Percentiles rank a stretch among this genome's conserved stretches.
Evolutionary conservation across 2,329 filamentous ascomycete species (phyloP).

Genomic region (Cercospora citrullina): DNA sequence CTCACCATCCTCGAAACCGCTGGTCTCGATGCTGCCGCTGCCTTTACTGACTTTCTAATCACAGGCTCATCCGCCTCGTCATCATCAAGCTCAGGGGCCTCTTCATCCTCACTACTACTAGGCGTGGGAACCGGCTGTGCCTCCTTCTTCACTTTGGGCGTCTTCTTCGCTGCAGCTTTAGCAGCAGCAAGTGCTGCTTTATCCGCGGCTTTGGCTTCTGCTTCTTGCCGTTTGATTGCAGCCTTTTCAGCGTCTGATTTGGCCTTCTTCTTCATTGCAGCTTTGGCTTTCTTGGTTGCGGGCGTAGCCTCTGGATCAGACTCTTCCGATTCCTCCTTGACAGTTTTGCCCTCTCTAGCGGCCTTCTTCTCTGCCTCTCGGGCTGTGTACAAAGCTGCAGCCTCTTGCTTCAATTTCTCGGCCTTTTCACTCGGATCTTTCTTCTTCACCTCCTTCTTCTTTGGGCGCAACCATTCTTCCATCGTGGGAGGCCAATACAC

Average conservation of each 20-base stretch:
- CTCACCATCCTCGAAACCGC: constrained; percentile 18
- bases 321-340: constrained; percentile 33
- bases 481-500: constrained; percentile 91
- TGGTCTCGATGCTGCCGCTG: constrained; percentile 11
- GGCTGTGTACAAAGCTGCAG: constrained; percentile 31
- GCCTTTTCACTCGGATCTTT: constrained; percentile 47
- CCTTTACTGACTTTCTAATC: not conserved
- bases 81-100: constrained; percentile 7
- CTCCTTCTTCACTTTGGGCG: constrained; percentile 22
- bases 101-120: constrained; percentile 22
- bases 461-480: constrained; percentile 85
- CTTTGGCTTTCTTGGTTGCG: constrained; percentile 46
- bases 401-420: constrained; percentile 39
- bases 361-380: constrained; percentile 32
- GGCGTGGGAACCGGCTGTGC: constrained; percentile 21
- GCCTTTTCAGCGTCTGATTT: constrained; percentile 29
- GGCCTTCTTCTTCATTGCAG: constrained; percentile 32
- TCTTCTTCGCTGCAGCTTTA: constrained; percentile 1
- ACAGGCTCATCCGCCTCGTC: constrained; percentile 13
- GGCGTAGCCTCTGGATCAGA: constrained; percentile 40
- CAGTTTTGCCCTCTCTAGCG: constrained; percentile 26
- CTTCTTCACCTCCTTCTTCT: constrained; percentile 67
- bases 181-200: constrained; percentile 4
- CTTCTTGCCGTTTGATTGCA: constrained; percentile 19
- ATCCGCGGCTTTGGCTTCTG: not conserved